Evolutionary conservation across 208 protist species (phyloP).

Genomic region (Trypanosoma scelopori): DNA sequence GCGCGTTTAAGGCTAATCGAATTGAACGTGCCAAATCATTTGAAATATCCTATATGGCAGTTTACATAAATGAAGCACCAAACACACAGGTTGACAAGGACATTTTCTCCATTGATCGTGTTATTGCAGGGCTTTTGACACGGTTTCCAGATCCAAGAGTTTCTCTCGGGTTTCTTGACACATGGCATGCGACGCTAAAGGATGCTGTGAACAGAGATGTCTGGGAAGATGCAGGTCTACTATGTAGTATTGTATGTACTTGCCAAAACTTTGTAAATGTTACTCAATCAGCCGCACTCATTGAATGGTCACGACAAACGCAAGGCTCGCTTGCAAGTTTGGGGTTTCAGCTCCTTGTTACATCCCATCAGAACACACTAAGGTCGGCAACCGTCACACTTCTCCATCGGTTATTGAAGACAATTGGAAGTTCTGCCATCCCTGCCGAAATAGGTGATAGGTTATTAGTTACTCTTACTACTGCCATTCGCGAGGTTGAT

Average conservation of each 20-base stretch:
- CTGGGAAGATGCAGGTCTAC: constrained; percentile 59
- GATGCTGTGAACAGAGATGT: constrained; percentile 56
- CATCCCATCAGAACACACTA: constrained; percentile 28
- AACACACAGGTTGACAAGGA: constrained; percentile 82
- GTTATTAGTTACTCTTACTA: constrained; percentile 33
- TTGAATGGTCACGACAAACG: constrained; percentile 45
- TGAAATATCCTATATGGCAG: constrained; percentile 60
- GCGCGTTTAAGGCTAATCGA: constrained; percentile 48
- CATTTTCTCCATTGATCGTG: constrained; percentile 81
- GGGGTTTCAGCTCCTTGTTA: constrained; percentile 44
- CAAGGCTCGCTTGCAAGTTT: constrained; percentile 41
- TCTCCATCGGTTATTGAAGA: constrained; percentile 45
- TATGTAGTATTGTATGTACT: constrained; percentile 54
- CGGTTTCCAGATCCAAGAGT: constrained; percentile 41
- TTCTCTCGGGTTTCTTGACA: constrained; percentile 44
- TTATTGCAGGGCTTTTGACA: constrained; percentile 45
- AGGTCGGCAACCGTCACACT: constrained; percentile 44
- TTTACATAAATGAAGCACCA: constrained; percentile 50
- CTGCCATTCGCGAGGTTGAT: constrained; percentile 39
- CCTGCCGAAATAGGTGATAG: constrained; percentile 38
- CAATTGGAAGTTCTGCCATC: constrained; percentile 39
- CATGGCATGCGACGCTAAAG: constrained; percentile 52
- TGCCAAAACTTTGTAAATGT: constrained; percentile 56
- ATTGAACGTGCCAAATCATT: constrained; percentile 43
- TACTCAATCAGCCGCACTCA: constrained; percentile 41